Evolutionary conservation across 345 rosid genomes (phyloP).

Genomic region (Euphorbia tirucalli): DNA sequence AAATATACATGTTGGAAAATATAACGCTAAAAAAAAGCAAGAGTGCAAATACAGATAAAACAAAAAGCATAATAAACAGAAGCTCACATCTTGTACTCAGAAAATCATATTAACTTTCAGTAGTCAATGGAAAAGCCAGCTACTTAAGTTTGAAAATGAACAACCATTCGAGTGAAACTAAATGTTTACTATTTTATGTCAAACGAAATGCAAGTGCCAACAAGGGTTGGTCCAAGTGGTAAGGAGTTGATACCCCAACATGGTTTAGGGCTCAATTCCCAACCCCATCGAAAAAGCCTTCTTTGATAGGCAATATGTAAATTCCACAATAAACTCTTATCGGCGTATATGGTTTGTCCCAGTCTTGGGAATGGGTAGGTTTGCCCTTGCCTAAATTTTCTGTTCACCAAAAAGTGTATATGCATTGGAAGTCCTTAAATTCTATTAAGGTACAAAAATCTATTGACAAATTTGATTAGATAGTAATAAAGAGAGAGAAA

Average conservation of each 20-base stretch:
- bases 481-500: constrained; percentile 5
- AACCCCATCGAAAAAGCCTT: no score
- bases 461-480: not conserved
- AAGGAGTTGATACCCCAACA: no score
- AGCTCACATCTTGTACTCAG: not conserved
- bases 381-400: no score
- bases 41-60: not conserved
- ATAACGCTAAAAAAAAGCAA: not conserved
- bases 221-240: no score
- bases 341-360: no score
- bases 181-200: not conserved
- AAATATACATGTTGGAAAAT: constrained; percentile 11
- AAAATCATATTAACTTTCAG: not conserved
- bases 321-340: no score
- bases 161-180: not conserved
- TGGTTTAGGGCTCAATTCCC: no score
- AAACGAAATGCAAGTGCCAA: not conserved
- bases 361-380: no score
- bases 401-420: no score
- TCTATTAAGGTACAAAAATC: not conserved
- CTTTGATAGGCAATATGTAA: no score
- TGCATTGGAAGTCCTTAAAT: not conserved
- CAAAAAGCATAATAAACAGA: not conserved
- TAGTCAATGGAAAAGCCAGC: not conserved
- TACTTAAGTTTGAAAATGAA: not conserved